These are phyloP conservation scores for Colletotrichum sidae DNA, from an alignment of 2,329 filamentous ascomycete genomes.

Conservation along the genomic window DNA sequence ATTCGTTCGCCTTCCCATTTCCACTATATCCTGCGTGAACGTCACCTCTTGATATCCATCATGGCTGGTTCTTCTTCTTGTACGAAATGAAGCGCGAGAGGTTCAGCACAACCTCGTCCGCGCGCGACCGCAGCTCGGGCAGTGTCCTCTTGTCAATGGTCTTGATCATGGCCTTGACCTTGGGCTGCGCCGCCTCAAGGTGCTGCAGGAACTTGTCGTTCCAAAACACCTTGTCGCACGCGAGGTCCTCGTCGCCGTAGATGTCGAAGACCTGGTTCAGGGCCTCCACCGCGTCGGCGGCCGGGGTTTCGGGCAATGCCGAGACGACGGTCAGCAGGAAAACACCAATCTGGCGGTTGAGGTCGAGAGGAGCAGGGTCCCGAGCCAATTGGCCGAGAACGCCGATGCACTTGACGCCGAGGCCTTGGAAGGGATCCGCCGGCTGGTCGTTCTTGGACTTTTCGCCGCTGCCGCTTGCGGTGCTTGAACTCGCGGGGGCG, in stretches of 20 bases:
- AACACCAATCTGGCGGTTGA: slow-evolving; percentile 72
- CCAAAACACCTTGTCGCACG: slow-evolving; percentile 75
- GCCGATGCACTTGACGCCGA: slow-evolving; percentile 75
- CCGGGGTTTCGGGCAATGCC: slow-evolving; percentile 61
- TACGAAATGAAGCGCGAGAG: slow-evolving; percentile 72
- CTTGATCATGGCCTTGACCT: slow-evolving; percentile 68
- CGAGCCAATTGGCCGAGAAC: slow-evolving; percentile 73
- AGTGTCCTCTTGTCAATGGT: slow-evolving; percentile 69
- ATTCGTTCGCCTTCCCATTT: too few species aligned
- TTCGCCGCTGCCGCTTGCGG: background rate
- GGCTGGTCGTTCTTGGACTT: slow-evolving; percentile 41
- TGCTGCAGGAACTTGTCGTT: slow-evolving; percentile 69
- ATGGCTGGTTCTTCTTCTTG: slow-evolving; percentile 68
- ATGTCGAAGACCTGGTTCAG: slow-evolving; percentile 76
- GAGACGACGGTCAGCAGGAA: slow-evolving; percentile 70
- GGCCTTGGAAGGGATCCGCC: slow-evolving; percentile 69
- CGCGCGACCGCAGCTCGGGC: slow-evolving; percentile 66
- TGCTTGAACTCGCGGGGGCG: slow-evolving; percentile 28
- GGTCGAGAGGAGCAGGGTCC: slow-evolving; percentile 61
- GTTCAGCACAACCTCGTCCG: slow-evolving; percentile 72
- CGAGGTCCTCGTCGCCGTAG: slow-evolving; percentile 70
- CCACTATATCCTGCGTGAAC: too few species aligned
- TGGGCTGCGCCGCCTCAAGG: slow-evolving; percentile 65
- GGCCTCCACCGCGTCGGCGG: slow-evolving; percentile 71
- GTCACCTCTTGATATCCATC: slow-evolving; percentile 16